Base-by-base conservation (phyloP, 768 basidiomycete species). In the Suillus alpinus region DNA sequence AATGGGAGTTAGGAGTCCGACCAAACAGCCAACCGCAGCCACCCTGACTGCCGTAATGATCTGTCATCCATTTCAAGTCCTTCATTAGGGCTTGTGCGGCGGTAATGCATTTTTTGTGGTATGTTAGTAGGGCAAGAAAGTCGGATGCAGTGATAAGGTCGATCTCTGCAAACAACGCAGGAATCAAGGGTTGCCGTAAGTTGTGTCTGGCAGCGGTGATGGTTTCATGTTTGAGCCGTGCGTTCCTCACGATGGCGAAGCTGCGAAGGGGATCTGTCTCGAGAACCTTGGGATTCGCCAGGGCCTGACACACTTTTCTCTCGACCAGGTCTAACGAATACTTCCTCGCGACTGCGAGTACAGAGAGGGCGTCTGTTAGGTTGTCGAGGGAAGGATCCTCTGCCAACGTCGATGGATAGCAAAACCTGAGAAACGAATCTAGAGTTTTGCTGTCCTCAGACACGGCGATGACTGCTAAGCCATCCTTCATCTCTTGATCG, bases 211-310 rank as follows among this genome's bases (percentile, higher is more conserved):
- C 69, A 36, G 73, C 73, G n/a, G 61, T 60, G 34, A 61, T 59
- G 4, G 68, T 67, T 57, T 70, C 64, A 14, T 62, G 57, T 26
- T 64, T 56, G n/a, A 71, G 59, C 16, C 63, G 47, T 46, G 69
- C 71, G 3, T 64, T 65, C 46, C 67, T 59, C 13, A 69, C 69
- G 6, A 75, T 65, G 26, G 74, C 71, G 41, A 68, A 75, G 8
- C 65, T 59, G 7, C 68, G 65, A 31, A 74, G 20, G 9, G 74
- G 63, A 14, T 66, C 65, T 46, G 56, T 46, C 3, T 65, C 59
- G 16, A 63, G n/a, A 29, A 58, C 34, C 31, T 58, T 53, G n/a
- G 66, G 63, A 55, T 58, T 41, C 29, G 55, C 41, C 18, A 72
- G 63, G 20, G 61, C 60, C 12, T 67, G 57, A 12, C 63, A 63